Percentiles rank a stretch among this genome's conserved stretches.
These are phyloP conservation scores for Medicago ruthenica DNA, from an alignment of 306 rosid genomes.

Conservation along the genomic window DNA sequence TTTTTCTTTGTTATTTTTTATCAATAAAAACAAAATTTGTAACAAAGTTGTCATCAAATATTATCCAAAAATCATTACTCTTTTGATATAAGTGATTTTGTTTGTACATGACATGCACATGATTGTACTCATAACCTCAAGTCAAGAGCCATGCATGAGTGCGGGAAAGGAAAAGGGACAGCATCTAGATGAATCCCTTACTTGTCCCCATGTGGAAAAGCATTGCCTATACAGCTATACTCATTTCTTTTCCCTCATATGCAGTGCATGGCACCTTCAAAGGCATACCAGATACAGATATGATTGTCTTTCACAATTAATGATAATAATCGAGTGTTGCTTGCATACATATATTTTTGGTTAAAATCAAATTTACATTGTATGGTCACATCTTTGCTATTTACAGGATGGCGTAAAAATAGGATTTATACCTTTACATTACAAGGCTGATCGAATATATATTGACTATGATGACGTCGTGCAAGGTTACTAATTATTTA, in stretches of 20 bases:
- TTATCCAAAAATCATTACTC: too few relatives aligned
- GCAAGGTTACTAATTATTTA: neutral
- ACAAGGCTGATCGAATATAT: neutral
- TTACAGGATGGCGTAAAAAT: neutral
- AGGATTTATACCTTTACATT: neutral
- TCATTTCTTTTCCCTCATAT: neutral
- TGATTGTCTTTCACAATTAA: conserved; percentile 7
- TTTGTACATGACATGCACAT: conserved; percentile 37
- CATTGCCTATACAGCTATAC: neutral
- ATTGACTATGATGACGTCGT: neutral
- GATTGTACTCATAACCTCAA: conserved; percentile 21
- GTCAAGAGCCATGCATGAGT: neutral
- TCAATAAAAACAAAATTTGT: too few relatives aligned
- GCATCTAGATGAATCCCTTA: conserved; percentile 18
- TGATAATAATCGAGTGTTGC: conserved; percentile 25
- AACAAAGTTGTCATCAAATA: too few relatives aligned
- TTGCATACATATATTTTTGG: conserved; percentile 9
- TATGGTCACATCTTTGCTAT: conserved; percentile 1
- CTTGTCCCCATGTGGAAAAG: conserved; percentile 45
- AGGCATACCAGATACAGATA: conserved; percentile 52
- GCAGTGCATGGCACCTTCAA: conserved; percentile 53
- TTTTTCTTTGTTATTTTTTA: too few relatives aligned
- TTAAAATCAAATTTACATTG: neutral
- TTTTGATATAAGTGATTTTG: neutral
- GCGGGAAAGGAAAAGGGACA: conserved; percentile 16